Evolutionary conservation across 257 asterid genomes (phyloP), one percentile per base, ranked within the genome.

Genomic region (Lycium barbarum): DNA sequence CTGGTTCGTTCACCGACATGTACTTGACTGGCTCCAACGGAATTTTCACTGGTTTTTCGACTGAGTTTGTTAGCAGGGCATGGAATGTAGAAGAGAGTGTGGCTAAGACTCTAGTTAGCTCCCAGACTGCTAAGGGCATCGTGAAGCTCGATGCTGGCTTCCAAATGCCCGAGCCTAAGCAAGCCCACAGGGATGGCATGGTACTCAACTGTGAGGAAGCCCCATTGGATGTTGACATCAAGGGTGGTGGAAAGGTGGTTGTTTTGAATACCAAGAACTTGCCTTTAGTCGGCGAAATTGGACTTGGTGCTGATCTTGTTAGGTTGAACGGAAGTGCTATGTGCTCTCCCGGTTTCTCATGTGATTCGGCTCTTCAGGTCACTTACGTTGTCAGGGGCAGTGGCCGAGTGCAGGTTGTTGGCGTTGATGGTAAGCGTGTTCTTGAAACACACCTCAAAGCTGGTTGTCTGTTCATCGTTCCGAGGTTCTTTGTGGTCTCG

Each of bases 321-420:
- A 89, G 96, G 86, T 87, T 95, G 17, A 71, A 89, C 8, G 99
- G 98, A 33, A 87, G 83, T 53, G 95, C 99, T 4, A 94, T 94
- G 98, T 95, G 98, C 79, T 94, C 98, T 54, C 99, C 99, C 0
- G 98, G 98, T 20, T 94, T 95, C 89, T 93, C 99, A 0, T 92
- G 97, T 68, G 98, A 95, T 87, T 94, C 97, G 1, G 99, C 99
- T 15, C 80, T 92, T 84, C 99, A 94, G 91, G 99, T 95, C 15
- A 95, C 99, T 7, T 93, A 92, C 88, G 89, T 95, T 84, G 97
- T 92, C 2, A 84, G 95, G 85, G 99, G 98, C 8, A 91, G 97
- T n/a, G 98, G 98, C 65, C 92, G 97, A 36, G 97, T 82, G 38
- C 96, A 94, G 87, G 94, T 94, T 9, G 98, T 95, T 2, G 98